A percentile compares a stretch with the other conserved stretches of the same genome.
Conservation (phyloP, 129 eudicot species). For the Tanacetum coccineum region DNA sequence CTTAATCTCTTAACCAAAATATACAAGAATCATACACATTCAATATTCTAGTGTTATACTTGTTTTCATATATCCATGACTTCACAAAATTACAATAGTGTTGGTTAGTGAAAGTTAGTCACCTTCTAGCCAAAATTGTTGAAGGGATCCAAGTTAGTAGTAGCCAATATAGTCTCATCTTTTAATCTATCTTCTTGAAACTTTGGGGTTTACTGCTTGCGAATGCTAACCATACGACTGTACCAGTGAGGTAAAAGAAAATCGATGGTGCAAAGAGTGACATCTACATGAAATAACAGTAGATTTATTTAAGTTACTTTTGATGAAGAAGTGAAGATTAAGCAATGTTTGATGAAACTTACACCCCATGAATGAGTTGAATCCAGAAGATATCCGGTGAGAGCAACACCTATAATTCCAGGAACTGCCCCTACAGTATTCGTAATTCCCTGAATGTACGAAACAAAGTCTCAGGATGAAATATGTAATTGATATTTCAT, state of each 20-base stretch:
- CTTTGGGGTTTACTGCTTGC: constrained; percentile 94
- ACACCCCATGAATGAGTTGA: constrained; percentile 98
- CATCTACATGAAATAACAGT: constrained; percentile 34
- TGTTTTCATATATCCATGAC: constrained; percentile 29
- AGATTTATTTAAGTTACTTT: not conserved
- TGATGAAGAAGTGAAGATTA: not conserved
- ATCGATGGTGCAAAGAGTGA: constrained; percentile 91
- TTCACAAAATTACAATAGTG: constrained; percentile 32
- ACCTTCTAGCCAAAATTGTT: constrained; percentile 55
- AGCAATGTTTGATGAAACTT: constrained; percentile 32
- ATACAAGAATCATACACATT: constrained; percentile 27
- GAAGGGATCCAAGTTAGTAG: constrained; percentile 42
- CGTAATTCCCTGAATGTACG: constrained; percentile 67
- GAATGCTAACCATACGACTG: constrained; percentile 76
- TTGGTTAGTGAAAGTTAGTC: constrained; percentile 40
- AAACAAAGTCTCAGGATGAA: not conserved
- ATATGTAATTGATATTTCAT: constrained; percentile 1
- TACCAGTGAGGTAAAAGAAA: constrained; percentile 97
- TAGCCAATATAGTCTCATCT: constrained; percentile 23
- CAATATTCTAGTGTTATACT: constrained; percentile 26
- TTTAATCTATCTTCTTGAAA: constrained; percentile 61
- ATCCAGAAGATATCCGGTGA: constrained; percentile 92
- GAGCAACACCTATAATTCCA: constrained; percentile 95
- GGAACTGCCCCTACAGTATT: constrained; percentile 96
- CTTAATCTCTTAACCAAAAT: constrained; percentile 4